phyloP scores from a whole-genome alignment of 2,329 filamentous ascomycete species.

The Dactylellina sp. region DNA sequence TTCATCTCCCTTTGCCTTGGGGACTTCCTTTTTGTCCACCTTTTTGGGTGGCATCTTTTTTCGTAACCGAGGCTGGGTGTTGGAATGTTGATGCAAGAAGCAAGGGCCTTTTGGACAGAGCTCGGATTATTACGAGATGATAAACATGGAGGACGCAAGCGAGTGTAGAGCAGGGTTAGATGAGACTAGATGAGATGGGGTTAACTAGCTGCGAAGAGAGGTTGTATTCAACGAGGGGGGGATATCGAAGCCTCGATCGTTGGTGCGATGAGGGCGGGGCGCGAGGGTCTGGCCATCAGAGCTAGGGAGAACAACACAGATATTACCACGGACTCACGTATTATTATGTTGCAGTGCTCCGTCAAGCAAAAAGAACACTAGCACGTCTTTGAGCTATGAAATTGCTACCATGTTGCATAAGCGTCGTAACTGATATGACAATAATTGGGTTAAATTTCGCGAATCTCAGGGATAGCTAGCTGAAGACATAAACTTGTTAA shows the following conservation, averaged over 20 bases:
- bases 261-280: constrained; percentile 7
- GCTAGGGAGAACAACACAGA: constrained; percentile 26
- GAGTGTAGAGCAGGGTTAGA: constrained; percentile 8
- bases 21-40: constrained; percentile 51
- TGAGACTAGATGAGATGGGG: constrained; percentile 40
- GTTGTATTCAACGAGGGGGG: constrained; percentile 8
- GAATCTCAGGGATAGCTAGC: too few species aligned
- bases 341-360: too few species aligned
- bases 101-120: constrained; percentile 31
- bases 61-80: constrained; percentile 7
- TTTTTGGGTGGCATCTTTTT: constrained; percentile 52
- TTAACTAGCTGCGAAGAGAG: constrained; percentile 8
- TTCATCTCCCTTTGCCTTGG: constrained; percentile 54
- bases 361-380: too few species aligned
- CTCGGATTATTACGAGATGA: constrained; percentile 54
- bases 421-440: too few species aligned
- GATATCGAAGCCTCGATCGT: constrained; percentile 11
- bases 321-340: constrained; percentile 20
- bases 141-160: constrained; percentile 18
- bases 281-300: too few species aligned
- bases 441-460: too few species aligned
- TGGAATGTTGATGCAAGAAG: constrained; percentile 24
- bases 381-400: too few species aligned
- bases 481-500: too few species aligned
- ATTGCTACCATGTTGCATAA: too few species aligned